Base-by-base conservation (phyloP, 345 rosid species). In the Linum lewisii region DNA sequence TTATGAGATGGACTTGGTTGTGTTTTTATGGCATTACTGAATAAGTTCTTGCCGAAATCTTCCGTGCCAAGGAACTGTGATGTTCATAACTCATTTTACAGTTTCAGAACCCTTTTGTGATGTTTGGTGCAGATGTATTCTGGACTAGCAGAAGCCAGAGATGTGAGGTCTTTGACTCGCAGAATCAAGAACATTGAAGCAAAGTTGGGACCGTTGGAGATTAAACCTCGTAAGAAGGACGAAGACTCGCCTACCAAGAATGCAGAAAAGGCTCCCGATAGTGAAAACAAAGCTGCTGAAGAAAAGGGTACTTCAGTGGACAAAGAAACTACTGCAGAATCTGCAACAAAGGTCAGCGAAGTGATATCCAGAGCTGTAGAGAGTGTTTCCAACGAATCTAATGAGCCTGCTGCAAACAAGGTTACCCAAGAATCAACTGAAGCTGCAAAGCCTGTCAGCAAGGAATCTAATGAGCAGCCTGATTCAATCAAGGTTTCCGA, bases 161-260 rank as follows among this genome's bases (percentile, higher is more conserved):
- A 81, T 65, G 78, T 78, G 51, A 85, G 92, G 66, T 60, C 88
- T 45, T 62, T 91, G 26, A 77, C 81, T 11, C 59, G 58, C 22
- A 77, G 64, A 15, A 75, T 88, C 61, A 91, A 81, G 78, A 81
- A 80, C 66, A 63, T 78, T 62, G 98, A 88, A 63, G 82, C 82
- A 63, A 78, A 77, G 77, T 79, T 85, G 63, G 86, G 82, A 62
- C 82, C 87, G 26, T 36, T 82, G 51, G 73, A 71, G 65, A 68
- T 70, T 70, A 71, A 19, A 58, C 18, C 49, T 10, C 37, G 54
- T 7, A n/a, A 59, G 15, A 34, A 34, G 38, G 45, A 4, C 42
- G 42, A 21, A 32, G 54, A 51, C 15, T 15, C 21, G 19, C 26
- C 60, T 52, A 16, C 15, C 4, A 38, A 66, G 60, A 26, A 5